phyloP scores from a whole-genome alignment of 2,329 filamentous ascomycete genomes.

The Uncinocarpus reesii region DNA sequence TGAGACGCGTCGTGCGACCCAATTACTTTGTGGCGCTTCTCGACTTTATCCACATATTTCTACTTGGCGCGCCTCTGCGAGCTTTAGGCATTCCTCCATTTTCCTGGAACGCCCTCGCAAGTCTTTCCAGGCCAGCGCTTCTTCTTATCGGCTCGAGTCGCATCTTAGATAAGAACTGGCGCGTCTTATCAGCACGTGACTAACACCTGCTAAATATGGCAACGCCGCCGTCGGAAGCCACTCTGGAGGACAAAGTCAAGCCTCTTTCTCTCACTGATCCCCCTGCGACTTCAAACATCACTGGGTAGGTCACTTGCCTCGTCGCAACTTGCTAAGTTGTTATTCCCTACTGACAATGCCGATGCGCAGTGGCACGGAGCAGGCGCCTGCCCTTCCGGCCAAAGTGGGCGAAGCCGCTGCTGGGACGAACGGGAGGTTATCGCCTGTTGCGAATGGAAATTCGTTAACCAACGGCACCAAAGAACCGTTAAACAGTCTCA shows the following conservation, averaged over 20 bases:
- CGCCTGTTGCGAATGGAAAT: conserved; percentile 10
- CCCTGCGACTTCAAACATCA: not conserved
- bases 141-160: conserved; percentile 1
- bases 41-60: no score
- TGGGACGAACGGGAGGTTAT: conserved; percentile 2
- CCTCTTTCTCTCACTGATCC: conserved; percentile 8
- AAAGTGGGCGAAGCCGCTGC: not conserved
- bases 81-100: not conserved
- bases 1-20: not conserved
- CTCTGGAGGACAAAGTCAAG: conserved; percentile 34
- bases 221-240: conserved; percentile 35
- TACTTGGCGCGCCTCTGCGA: no score
- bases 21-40: not conserved
- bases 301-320: not conserved
- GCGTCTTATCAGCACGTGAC: conserved; percentile 14
- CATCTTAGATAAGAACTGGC: conserved; percentile 1
- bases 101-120: not conserved
- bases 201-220: conserved; percentile 28
- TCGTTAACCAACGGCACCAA: conserved; percentile 7
- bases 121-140: not conserved
- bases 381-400: not conserved
- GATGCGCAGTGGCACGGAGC: not conserved
- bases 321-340: not conserved
- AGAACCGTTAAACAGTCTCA: conserved; percentile 2
- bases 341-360: not conserved